Conservation (phyloP, 805 yeast species). For the Myxozyma kluyveri region DNA sequence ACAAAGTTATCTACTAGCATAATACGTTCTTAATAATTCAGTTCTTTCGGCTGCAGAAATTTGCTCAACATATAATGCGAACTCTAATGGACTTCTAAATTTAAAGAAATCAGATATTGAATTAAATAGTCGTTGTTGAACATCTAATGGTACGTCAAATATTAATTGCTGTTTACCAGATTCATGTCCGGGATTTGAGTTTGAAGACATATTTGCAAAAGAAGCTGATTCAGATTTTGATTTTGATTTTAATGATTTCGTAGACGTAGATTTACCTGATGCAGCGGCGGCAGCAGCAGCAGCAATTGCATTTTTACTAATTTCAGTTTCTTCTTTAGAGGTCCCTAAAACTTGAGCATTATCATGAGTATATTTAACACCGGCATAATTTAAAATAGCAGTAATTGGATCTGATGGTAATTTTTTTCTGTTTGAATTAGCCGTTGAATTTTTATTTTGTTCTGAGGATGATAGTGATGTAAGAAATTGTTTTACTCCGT, state of each 20-base stretch:
- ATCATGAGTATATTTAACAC: conserved; percentile 22
- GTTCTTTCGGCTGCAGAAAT: conserved; percentile 5
- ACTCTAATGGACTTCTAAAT: conserved; percentile 13
- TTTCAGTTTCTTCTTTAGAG: conserved; percentile 13
- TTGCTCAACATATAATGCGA: conserved; percentile 18
- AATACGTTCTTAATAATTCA: conserved; percentile 10
- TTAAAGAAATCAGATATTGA: conserved; percentile 16
- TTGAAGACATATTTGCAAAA: background rate
- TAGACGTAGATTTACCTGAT: background rate
- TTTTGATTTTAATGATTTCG: background rate
- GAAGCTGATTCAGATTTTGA: no score
- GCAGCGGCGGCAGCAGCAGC: background rate
- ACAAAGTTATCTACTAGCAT: no score
- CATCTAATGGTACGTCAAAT: conserved; percentile 19
- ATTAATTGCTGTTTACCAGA: background rate
- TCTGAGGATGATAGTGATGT: no score
- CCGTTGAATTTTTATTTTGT: no score
- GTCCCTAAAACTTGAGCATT: conserved; percentile 21
- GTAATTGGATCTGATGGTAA: conserved; percentile 16
- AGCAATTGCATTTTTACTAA: conserved; percentile 10
- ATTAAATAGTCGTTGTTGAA: conserved; percentile 19
- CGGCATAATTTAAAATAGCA: conserved; percentile 22
- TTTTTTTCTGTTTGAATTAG: background rate
- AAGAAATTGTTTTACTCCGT: background rate
- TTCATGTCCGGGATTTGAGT: background rate